Evolutionary conservation across 1,139 yeast species (phyloP), one percentile per base, ranked within the genome.

Genomic region (Pichia sp.): DNA sequence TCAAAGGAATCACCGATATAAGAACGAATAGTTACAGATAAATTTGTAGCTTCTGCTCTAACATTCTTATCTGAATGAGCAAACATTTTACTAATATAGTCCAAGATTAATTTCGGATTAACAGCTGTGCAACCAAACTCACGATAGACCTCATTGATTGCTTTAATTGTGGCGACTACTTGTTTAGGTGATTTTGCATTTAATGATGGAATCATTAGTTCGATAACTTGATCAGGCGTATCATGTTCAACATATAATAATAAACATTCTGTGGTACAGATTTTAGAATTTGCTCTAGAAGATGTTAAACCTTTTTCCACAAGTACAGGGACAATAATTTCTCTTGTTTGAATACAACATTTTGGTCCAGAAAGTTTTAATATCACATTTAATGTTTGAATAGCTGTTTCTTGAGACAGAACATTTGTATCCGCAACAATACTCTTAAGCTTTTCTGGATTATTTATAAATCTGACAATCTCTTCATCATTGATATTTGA

Each of bases 11-110:
- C 76, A 4, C 93, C 94, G 60, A 84, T 72, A 85, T 94, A 85
- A 48, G 77, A 74, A 59, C 81, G 80, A 22, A 89, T 58, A 46
- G 80, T 87, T 3, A 86, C 77, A 0, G 89, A 70, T 49, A 91
- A 66, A 36, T 71, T 70, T 8, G 81, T 73, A 2, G 96, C 77
- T 56, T 86, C 95, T 2, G 80, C 76, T 56, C 98, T 74, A 7
- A 93, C 96, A 46, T 76, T 85, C 51, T 75, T 76, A 62, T 93
- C 98, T 2, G 95, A 88, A 59, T 89, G 96, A 4, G 78, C 80
- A 57, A 88, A 88, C 39, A 88, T 61, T 52, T 79, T 80, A 2
- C 86, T 78, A 28, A 91, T 64, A 4, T 63, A 64, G 24, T 80
- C 76, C 27, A 87, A 62, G 0, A 82, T 67, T 2, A 74, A 66